Evolutionary conservation across 1,284 basidiomycete genomes (phyloP).

Genomic region (Cryptococcus sp.): DNA sequence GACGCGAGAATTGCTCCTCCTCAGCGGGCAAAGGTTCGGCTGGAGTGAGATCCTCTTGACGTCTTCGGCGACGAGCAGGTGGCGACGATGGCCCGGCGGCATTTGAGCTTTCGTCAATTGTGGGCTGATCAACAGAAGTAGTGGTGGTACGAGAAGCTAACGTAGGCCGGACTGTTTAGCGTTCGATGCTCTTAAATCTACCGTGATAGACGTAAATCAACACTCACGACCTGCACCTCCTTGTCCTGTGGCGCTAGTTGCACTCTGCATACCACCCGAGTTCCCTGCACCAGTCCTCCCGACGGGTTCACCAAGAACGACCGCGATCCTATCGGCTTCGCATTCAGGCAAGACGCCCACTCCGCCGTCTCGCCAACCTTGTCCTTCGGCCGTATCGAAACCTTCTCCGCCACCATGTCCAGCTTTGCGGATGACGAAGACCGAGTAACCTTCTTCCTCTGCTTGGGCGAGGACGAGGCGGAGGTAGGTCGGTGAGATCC

Average conservation of each 20-base stretch:
- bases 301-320: constrained; percentile 44
- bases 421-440: constrained; percentile 68
- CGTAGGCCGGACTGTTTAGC: no score
- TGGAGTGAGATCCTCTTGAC: constrained; percentile 25
- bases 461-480: constrained; percentile 84
- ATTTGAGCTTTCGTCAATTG: constrained; percentile 21
- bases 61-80: constrained; percentile 13
- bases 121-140: constrained; percentile 17
- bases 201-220: no score
- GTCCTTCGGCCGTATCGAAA: constrained; percentile 30
- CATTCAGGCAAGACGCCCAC: constrained; percentile 44
- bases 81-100: constrained; percentile 21
- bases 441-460: constrained; percentile 84
- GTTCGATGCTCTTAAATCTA: no score
- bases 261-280: constrained; percentile 1
- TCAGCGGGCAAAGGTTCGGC: not conserved
- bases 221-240: constrained; percentile 20
- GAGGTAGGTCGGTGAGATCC: constrained; percentile 80
- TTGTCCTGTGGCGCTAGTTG: constrained; percentile 5
- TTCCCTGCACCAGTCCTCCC: constrained; percentile 26
- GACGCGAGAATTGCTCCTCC: constrained; percentile 13
- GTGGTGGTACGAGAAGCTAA: no score
- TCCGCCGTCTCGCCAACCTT: constrained; percentile 49
- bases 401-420: constrained; percentile 23
- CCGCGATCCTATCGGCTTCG: constrained; percentile 45